Percentiles rank a stretch among this genome's conserved stretches.
phyloP scores from a whole-genome alignment of 148 eudicot genomes.

The Mesembryanthemum crystallinum region DNA sequence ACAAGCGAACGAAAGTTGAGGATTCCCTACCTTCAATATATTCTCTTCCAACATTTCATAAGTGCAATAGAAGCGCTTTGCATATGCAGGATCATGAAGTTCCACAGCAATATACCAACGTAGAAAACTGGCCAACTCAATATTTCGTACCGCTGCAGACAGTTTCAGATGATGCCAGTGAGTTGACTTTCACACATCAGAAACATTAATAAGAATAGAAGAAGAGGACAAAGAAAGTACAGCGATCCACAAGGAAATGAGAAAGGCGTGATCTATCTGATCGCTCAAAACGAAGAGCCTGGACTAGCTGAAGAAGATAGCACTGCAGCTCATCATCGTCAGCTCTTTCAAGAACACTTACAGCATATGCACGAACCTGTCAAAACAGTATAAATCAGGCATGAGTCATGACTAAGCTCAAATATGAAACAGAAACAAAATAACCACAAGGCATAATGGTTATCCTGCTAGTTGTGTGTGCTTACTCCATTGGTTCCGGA shows the following conservation, averaged over 20 bases:
- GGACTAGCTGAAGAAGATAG: conserved; percentile 95
- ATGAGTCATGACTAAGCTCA: conserved; percentile 3
- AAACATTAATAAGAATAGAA: conserved; percentile 3
- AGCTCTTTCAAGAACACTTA: conserved; percentile 92
- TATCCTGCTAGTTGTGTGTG: no score
- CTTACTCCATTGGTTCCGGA: no score
- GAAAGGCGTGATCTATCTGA: conserved; percentile 92
- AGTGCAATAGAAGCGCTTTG: conserved; percentile 88
- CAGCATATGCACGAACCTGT: conserved; percentile 99
- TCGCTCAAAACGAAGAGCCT: conserved; percentile 98
- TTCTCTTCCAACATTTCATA: conserved; percentile 89
- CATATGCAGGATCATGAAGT: conserved; percentile 92
- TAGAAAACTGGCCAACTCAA: conserved; percentile 94
- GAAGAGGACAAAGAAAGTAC: conserved; percentile 36
- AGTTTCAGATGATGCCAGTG: conserved; percentile 14
- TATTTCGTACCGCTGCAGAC: conserved; percentile 70
- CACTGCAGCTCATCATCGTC: conserved; percentile 98
- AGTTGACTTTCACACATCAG: conserved; percentile 10
- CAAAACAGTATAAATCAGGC: conserved; percentile 12
- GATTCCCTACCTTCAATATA: conserved; percentile 68
- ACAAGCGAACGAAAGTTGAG: neutral
- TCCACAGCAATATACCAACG: conserved; percentile 99
- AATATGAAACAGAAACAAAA: neutral
- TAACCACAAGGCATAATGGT: no score
- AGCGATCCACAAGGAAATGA: conserved; percentile 90